phyloP scores from a whole-genome alignment of 345 rosid species.

The Passiflora organensis region DNA sequence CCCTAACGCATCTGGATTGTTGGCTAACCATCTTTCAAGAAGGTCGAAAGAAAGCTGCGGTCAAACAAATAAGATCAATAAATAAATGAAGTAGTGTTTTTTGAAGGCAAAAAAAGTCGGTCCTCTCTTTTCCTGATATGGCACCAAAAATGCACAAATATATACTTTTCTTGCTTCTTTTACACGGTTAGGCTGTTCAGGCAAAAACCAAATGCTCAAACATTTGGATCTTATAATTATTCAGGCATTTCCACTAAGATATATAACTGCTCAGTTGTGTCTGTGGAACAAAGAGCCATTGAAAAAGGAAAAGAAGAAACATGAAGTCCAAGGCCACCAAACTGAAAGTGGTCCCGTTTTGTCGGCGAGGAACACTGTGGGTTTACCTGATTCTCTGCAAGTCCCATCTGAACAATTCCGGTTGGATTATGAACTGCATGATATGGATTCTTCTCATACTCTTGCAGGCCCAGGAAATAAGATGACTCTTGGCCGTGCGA shows the following conservation, averaged over 20 bases:
- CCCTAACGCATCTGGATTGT: conserved; percentile 6
- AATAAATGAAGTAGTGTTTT: neutral
- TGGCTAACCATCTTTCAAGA: conserved; percentile 20
- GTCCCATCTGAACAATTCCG: conserved; percentile 39
- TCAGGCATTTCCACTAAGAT: too few species aligned
- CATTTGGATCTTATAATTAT: too few species aligned
- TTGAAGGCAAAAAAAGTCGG: too few species aligned
- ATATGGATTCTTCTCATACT: conserved; percentile 28
- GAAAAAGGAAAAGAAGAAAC: too few species aligned
- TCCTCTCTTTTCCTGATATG: too few species aligned
- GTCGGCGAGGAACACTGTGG: neutral
- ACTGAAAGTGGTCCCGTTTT: neutral
- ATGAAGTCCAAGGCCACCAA: too few species aligned
- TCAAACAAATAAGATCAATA: neutral
- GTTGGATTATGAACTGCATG: conserved; percentile 22
- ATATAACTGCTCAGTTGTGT: too few species aligned
- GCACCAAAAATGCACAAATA: too few species aligned
- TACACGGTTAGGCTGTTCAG: too few species aligned
- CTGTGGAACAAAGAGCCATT: too few species aligned
- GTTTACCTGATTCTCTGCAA: conserved; percentile 36
- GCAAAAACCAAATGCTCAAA: too few species aligned
- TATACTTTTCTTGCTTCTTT: too few species aligned
- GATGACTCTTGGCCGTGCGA: conserved; percentile 26
- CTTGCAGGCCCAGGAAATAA: conserved; percentile 33
- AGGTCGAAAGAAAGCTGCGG: conserved; percentile 29